Conservation (phyloP, 2,329 filamentous ascomycete genomes). For the Trichophyton mentagrophytes region DNA sequence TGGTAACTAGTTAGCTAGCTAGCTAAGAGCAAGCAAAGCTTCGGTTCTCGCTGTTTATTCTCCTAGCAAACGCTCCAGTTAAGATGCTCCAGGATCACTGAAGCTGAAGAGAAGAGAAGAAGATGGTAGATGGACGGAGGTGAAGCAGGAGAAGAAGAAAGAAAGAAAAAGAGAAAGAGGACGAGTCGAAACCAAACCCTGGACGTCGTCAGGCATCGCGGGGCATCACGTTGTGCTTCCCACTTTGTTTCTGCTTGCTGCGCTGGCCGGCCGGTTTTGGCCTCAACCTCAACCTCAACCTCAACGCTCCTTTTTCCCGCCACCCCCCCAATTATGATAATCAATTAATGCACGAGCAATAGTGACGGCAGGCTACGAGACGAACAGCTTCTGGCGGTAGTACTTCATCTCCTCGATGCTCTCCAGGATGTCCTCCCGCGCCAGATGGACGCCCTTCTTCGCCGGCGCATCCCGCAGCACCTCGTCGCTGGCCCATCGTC, state of each 20-base stretch:
- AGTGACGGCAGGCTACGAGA: background rate
- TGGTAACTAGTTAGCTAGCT: background rate
- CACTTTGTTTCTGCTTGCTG: background rate
- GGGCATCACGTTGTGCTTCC: slow-evolving; percentile 1
- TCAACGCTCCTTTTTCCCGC: background rate
- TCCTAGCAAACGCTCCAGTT: background rate
- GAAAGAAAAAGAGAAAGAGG: background rate
- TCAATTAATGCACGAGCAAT: background rate
- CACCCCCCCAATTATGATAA: background rate
- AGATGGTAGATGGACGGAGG: background rate
- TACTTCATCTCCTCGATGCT: slow-evolving; percentile 85
- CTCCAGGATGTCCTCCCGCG: slow-evolving; percentile 80
- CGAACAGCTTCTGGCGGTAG: slow-evolving; percentile 60
- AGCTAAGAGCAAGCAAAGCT: background rate
- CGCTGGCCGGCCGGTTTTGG: background rate
- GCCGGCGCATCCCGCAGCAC: slow-evolving; percentile 50
- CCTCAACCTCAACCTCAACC: background rate
- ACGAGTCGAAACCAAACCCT: background rate
- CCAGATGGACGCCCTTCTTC: slow-evolving; percentile 70
- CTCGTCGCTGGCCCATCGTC: slow-evolving; percentile 60
- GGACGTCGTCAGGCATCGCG: slow-evolving; percentile 1
- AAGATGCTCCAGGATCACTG: background rate
- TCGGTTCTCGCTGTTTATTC: background rate
- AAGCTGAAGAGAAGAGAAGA: background rate
- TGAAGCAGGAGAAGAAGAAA: background rate